Conservation (phyloP, 805 yeast species). For the Candida argentea region DNA sequence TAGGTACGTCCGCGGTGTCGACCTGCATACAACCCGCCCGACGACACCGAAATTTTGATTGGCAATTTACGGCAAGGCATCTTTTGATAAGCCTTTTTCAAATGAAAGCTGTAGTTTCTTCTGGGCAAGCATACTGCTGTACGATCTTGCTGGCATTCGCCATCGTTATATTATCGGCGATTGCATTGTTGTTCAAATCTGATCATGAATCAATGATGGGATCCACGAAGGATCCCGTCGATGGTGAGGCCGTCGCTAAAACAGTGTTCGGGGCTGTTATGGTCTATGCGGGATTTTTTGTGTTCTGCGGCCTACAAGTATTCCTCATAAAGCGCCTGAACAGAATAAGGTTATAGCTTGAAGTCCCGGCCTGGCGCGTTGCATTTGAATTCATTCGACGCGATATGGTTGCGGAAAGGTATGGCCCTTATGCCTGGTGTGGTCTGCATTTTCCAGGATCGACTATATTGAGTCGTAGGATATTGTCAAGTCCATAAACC, state of each 20-base stretch:
- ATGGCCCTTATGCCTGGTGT: too few relatives aligned
- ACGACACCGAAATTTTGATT: slow-evolving; percentile 3
- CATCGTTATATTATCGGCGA: slow-evolving; percentile 71
- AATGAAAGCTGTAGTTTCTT: slow-evolving; percentile 39
- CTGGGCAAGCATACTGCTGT: slow-evolving; percentile 91
- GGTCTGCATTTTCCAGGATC: too few relatives aligned
- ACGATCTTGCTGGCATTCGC: slow-evolving; percentile 90
- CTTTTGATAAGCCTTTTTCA: too few relatives aligned
- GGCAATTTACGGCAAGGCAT: neutral
- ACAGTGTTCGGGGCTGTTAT: slow-evolving; percentile 86
- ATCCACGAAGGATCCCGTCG: slow-evolving; percentile 79
- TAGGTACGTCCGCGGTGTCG: too few relatives aligned
- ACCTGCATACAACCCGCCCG: too few relatives aligned
- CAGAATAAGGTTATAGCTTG: slow-evolving; percentile 39
- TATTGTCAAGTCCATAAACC: too few relatives aligned
- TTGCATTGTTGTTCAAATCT: slow-evolving; percentile 70
- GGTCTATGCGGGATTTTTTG: slow-evolving; percentile 69
- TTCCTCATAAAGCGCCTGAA: slow-evolving; percentile 51
- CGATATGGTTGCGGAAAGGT: too few relatives aligned
- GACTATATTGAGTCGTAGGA: too few relatives aligned
- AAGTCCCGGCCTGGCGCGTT: neutral
- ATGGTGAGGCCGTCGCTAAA: slow-evolving; percentile 87
- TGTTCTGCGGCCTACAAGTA: slow-evolving; percentile 87
- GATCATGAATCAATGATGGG: slow-evolving; percentile 93
- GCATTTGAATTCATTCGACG: too few relatives aligned